phyloP scores from a whole-genome alignment of 2,329 filamentous ascomycete genomes.

The Aspergillus candidus region DNA sequence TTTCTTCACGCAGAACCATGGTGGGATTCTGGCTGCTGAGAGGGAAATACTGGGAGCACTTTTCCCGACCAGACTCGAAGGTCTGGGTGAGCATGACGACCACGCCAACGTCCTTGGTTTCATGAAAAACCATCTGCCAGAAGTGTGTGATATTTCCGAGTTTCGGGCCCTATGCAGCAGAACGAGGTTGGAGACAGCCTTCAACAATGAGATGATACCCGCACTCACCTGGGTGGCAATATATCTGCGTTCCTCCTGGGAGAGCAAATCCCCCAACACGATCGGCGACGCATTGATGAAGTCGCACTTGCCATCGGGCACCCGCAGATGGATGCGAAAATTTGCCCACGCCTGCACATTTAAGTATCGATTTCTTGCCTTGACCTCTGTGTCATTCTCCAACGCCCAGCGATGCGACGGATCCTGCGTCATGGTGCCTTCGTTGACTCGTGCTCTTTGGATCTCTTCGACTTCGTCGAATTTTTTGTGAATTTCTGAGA shows the following conservation, averaged over 20 bases:
- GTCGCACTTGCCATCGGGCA: slow-evolving; percentile 65
- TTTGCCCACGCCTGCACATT: slow-evolving; percentile 88
- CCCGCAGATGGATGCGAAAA: slow-evolving; percentile 74
- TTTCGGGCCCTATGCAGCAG: slow-evolving; percentile 62
- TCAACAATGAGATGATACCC: not conserved
- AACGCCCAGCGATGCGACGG: slow-evolving; percentile 53
- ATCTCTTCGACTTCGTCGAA: slow-evolving; percentile 58
- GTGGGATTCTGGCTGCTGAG: slow-evolving; percentile 48
- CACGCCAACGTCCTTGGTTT: slow-evolving; percentile 67
- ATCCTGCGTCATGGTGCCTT: slow-evolving; percentile 41
- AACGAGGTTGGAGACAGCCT: too few relatives aligned
- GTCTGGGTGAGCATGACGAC: slow-evolving; percentile 94
- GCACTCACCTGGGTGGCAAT: slow-evolving; percentile 72
- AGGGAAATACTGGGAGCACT: slow-evolving; percentile 88
- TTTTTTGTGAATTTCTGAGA: slow-evolving; percentile 52
- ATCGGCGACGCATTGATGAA: slow-evolving; percentile 82
- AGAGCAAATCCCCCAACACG: slow-evolving; percentile 48
- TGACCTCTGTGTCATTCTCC: slow-evolving; percentile 51
- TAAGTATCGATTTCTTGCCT: slow-evolving; percentile 70
- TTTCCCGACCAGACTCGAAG: slow-evolving; percentile 68
- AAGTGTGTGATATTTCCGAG: slow-evolving; percentile 68
- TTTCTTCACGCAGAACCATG: slow-evolving; percentile 35
- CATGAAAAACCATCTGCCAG: slow-evolving; percentile 93
- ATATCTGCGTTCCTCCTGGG: slow-evolving; percentile 52
- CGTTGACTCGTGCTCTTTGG: slow-evolving; percentile 49